Conservation (phyloP, 805 yeast species). For the Nakazawaea wickerhamii region DNA sequence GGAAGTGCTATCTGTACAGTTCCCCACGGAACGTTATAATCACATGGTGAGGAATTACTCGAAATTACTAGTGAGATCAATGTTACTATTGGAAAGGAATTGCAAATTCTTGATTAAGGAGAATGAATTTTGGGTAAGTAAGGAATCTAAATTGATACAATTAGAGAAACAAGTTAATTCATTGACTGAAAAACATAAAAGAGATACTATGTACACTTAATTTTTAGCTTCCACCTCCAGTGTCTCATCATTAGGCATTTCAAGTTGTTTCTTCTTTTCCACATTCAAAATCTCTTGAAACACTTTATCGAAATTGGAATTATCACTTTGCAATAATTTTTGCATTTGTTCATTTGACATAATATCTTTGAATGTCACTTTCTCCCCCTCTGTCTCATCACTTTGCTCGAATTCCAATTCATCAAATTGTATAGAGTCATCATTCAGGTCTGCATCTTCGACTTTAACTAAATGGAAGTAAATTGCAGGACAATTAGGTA, state of each 20-base stretch:
- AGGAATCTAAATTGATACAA: neutral
- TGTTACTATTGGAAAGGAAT: constrained; percentile 7
- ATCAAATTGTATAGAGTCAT: neutral
- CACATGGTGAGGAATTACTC: constrained; percentile 1
- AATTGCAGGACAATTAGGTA: constrained; percentile 1
- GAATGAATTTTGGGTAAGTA: constrained; percentile 3
- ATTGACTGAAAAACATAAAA: neutral
- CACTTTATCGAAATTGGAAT: constrained; percentile 2
- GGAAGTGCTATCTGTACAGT: neutral
- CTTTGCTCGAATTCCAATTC: neutral
- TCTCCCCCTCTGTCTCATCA: neutral
- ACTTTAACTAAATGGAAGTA: constrained; percentile 7
- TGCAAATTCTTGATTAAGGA: neutral
- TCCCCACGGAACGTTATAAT: neutral
- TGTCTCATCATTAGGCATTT: neutral
- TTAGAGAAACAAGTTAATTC: neutral
- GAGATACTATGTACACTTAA: neutral
- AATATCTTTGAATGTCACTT: constrained; percentile 4
- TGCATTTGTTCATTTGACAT: neutral
- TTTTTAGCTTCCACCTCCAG: neutral
- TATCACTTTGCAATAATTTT: constrained; percentile 1
- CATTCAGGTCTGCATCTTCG: neutral
- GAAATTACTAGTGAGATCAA: constrained; percentile 7
- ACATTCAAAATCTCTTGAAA: neutral
- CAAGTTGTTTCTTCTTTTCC: neutral